These are phyloP conservation scores for Coniferiporia weirii DNA, from an alignment of 1,284 basidiomycete species.

Conservation along the genomic window DNA sequence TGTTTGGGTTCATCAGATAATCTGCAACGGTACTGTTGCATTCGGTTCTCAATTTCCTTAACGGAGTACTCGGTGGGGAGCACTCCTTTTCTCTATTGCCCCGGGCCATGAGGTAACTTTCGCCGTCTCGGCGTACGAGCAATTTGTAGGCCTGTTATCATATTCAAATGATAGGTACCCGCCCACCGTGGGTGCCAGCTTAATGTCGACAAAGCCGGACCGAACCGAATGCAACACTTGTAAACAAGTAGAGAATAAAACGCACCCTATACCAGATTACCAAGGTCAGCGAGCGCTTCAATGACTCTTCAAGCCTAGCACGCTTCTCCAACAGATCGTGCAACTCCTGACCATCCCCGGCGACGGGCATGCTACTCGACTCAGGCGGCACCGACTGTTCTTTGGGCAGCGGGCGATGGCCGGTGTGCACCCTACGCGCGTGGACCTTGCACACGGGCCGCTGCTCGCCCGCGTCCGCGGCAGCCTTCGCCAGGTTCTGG, in stretches of 20 bases:
- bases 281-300: constrained; percentile 46
- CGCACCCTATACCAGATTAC: constrained; percentile 64
- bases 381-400: background rate
- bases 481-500: constrained; percentile 11
- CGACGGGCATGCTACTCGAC: background rate
- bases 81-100: no score
- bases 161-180: no score
- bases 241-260: constrained; percentile 1
- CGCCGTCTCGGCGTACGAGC: no score
- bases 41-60: no score
- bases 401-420: constrained; percentile 13
- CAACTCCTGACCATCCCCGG: constrained; percentile 6
- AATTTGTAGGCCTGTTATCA: no score
- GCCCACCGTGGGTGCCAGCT: no score
- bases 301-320: constrained; percentile 13
- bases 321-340: constrained; percentile 13
- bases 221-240: background rate
- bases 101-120: no score
- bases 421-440: constrained; percentile 16
- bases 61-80: no score
- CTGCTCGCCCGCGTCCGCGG: constrained; percentile 17
- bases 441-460: constrained; percentile 19
- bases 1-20: constrained; percentile 26
- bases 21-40: background rate
- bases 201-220: no score